Evolutionary conservation across 768 basidiomycete genomes (phyloP), one percentile per base, ranked within the genome.

Genomic region (Boletus vermiculosoides): DNA sequence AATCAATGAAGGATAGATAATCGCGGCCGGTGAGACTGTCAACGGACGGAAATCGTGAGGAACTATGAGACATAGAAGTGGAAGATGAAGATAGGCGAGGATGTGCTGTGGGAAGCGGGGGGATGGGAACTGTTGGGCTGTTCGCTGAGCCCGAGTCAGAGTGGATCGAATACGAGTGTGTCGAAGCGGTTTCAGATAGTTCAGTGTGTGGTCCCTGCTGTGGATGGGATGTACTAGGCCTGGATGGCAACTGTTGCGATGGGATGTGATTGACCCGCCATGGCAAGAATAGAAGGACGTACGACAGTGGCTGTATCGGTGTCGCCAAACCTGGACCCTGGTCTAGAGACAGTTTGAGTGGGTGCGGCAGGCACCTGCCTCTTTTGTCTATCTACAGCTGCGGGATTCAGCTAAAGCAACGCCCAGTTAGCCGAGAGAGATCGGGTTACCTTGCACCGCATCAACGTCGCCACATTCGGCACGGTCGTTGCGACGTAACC

Each of bases 1-100:
- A 66, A 68, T 82, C 78, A 45, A 82, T 79, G 62, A 81, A 80
- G 33, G 81, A 82, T 55, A 72, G 68, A 58, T 66, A 70, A 59
- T 76, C 73, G 68, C 73, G 72, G 74, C 45, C 73, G 25, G 61
- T 23, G 36, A 52, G 41, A 20, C 48, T 47, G 46, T 60, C 56
- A n/a, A 75, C 45, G 25, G 61, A 62, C 50, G 58, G 55, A 23
- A 50, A 55, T 55, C 62, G 63, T 53, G 60, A 33, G 11, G 61
- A 48, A 37, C 34, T 52, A 53, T 62, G 60, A 12, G 66, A 40
- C 70, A 73, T 57, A 58, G 54, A 49, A 7, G 42, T 36, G 52
- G 59, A 54, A 40, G 62, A 58, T 16, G 69, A 46, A 52, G 66
- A 62, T 54, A 69, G 52, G 56, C 64, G 49, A 16, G 71, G 72